phyloP scores from a whole-genome alignment of 129 eudicot species.

The Gnaphalium uliginosum region DNA sequence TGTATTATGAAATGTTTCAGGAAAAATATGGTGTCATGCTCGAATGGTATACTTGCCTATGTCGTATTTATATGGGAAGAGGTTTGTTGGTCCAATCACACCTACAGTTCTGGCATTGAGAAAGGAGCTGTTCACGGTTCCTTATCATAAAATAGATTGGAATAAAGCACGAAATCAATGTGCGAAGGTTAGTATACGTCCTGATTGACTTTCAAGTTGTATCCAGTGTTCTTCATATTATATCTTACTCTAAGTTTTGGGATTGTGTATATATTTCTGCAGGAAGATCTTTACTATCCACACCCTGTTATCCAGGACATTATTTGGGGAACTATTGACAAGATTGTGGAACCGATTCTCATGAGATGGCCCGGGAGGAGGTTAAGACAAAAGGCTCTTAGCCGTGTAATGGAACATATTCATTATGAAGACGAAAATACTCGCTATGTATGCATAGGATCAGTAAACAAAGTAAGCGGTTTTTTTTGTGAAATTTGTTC shows the following conservation, averaged over 20 bases:
- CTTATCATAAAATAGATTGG: slow-evolving; percentile 92
- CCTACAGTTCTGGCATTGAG: slow-evolving; percentile 71
- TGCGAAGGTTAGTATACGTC: slow-evolving; percentile 65
- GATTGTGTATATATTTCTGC: too few relatives aligned
- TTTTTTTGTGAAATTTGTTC: neutral
- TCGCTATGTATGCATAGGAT: slow-evolving; percentile 86
- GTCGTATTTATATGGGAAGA: slow-evolving; percentile 91
- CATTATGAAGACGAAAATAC: slow-evolving; percentile 94
- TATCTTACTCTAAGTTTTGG: neutral
- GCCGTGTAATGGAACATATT: slow-evolving; percentile 71
- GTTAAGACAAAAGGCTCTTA: slow-evolving; percentile 75
- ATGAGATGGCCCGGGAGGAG: slow-evolving; percentile 82
- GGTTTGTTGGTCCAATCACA: slow-evolving; percentile 89
- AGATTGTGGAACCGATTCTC: slow-evolving; percentile 69
- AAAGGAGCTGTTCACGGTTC: slow-evolving; percentile 68
- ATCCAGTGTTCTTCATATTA: neutral
- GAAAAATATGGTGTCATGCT: slow-evolving; percentile 98
- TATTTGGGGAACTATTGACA: neutral
- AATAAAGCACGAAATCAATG: slow-evolving; percentile 76
- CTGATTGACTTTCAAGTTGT: too few relatives aligned
- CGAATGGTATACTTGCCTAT: slow-evolving; percentile 97
- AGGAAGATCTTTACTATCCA: too few relatives aligned
- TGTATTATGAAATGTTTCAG: slow-evolving; percentile 35
- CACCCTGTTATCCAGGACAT: too few relatives aligned
- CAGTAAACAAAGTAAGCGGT: slow-evolving; percentile 72